These are phyloP conservation scores for Fusarium foetens DNA, from an alignment of 2,329 filamentous ascomycete species.

Conservation along the genomic window DNA sequence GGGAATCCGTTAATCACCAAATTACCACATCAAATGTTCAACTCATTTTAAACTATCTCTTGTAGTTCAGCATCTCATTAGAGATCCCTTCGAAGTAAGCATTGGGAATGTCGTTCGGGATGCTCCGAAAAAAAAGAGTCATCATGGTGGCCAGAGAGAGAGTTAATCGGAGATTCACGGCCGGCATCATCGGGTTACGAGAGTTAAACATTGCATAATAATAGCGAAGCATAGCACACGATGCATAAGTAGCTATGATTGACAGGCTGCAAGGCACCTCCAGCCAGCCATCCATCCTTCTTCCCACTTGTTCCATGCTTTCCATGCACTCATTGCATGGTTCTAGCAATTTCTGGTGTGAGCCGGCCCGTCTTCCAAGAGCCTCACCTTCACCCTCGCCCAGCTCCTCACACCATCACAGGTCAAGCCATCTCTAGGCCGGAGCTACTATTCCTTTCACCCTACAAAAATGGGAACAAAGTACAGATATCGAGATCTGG, in stretches of 20 bases:
- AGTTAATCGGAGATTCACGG: not conserved
- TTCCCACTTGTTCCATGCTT: constrained; percentile 11
- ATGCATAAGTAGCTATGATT: constrained; percentile 6
- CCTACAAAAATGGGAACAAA: constrained; percentile 18
- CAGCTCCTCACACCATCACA: constrained; percentile 32
- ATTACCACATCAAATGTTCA: not conserved
- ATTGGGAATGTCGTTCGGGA: not conserved
- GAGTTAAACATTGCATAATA: constrained; percentile 10
- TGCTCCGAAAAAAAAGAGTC: constrained; percentile 2
- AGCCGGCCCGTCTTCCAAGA: constrained; percentile 41
- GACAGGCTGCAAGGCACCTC: constrained; percentile 30
- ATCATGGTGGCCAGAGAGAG: constrained; percentile 8
- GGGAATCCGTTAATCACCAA: not conserved
- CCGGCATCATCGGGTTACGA: constrained; percentile 13
- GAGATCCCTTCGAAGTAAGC: not conserved
- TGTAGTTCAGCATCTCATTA: not conserved
- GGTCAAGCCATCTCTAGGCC: constrained; percentile 7
- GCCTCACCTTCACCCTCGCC: constrained; percentile 9
- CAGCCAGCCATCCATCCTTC: not conserved
- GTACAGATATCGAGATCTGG: constrained; percentile 37
- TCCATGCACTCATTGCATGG: constrained; percentile 30
- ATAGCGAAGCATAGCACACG: not conserved
- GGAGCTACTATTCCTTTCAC: constrained; percentile 31
- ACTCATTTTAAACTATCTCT: not conserved
- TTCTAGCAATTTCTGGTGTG: constrained; percentile 37